phyloP scores from a whole-genome alignment of 768 basidiomycete genomes.

The Termitomyces titanicus region DNA sequence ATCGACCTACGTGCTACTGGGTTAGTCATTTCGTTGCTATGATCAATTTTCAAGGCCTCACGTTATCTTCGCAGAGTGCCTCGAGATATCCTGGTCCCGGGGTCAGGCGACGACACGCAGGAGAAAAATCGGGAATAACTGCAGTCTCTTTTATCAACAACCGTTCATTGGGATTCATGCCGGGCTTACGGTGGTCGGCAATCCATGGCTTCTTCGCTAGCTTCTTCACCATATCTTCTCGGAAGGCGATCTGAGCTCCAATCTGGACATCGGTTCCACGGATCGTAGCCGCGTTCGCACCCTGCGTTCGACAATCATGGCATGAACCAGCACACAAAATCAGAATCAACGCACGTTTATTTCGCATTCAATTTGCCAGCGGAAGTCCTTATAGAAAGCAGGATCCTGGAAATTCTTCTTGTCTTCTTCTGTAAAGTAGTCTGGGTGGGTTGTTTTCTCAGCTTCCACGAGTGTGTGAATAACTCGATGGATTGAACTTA shows the following conservation, averaged over 20 bases:
- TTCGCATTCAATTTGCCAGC: conserved; percentile 42
- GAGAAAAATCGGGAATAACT: conserved; percentile 61
- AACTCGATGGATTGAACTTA: conserved; percentile 17
- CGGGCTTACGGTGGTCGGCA: conserved; percentile 43
- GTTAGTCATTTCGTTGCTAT: neutral
- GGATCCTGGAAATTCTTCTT: conserved; percentile 47
- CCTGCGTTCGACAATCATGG: conserved; percentile 11
- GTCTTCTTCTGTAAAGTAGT: conserved; percentile 48
- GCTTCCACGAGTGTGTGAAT: neutral
- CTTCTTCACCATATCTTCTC: conserved; percentile 43
- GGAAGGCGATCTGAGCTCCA: conserved; percentile 32
- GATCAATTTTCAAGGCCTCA: conserved; percentile 17
- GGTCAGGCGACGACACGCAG: conserved; percentile 61
- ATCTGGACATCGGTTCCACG: conserved; percentile 34
- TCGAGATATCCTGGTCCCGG: conserved; percentile 69
- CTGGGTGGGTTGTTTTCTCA: conserved; percentile 20
- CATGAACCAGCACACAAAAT: neutral
- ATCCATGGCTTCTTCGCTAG: conserved; percentile 59
- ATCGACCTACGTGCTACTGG: conserved; percentile 36
- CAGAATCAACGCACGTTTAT: conserved; percentile 38
- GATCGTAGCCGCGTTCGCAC: conserved; percentile 38
- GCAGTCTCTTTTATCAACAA: neutral
- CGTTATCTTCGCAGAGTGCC: conserved; percentile 60
- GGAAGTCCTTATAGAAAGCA: conserved; percentile 43
- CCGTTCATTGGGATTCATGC: neutral